Conservation (phyloP, 352 stramenopile genomes). For the Phytophthora foliorum region DNA sequence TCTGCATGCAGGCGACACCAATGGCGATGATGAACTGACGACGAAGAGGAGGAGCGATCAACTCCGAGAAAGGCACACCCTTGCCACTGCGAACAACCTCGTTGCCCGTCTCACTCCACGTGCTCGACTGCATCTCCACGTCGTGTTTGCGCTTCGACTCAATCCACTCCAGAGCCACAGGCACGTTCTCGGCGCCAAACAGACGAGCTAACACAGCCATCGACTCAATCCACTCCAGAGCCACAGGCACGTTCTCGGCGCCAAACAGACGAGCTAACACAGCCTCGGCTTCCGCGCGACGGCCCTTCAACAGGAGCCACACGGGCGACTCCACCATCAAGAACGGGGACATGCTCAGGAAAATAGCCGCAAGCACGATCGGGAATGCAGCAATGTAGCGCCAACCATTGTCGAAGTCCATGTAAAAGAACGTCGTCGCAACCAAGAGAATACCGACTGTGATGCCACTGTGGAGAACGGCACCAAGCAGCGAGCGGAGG, state of each 20-base stretch:
- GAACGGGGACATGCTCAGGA: constrained; percentile 53
- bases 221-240: constrained; percentile 50
- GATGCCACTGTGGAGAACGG: constrained; percentile 47
- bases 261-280: constrained; percentile 49
- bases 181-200: constrained; percentile 51
- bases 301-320: constrained; percentile 57
- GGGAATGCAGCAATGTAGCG: constrained; percentile 70
- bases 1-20: constrained; percentile 45
- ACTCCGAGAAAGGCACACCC: constrained; percentile 37
- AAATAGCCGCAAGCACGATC: constrained; percentile 54
- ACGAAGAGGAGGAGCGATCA: constrained; percentile 36
- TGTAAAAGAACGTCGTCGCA: constrained; percentile 63
- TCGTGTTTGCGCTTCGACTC: constrained; percentile 48
- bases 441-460: constrained; percentile 57
- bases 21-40: constrained; percentile 53
- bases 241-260: constrained; percentile 44
- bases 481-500: constrained; percentile 48
- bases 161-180: constrained; percentile 48
- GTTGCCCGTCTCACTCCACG: constrained; percentile 37
- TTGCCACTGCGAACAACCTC: constrained; percentile 43
- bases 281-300: constrained; percentile 40
- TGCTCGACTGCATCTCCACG: constrained; percentile 42
- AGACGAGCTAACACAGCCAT: no score
- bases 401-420: constrained; percentile 60
- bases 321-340: constrained; percentile 64